These are phyloP conservation scores for Trichosporon coremiiforme DNA, from an alignment of 1,284 basidiomycete genomes.

Conservation along the genomic window DNA sequence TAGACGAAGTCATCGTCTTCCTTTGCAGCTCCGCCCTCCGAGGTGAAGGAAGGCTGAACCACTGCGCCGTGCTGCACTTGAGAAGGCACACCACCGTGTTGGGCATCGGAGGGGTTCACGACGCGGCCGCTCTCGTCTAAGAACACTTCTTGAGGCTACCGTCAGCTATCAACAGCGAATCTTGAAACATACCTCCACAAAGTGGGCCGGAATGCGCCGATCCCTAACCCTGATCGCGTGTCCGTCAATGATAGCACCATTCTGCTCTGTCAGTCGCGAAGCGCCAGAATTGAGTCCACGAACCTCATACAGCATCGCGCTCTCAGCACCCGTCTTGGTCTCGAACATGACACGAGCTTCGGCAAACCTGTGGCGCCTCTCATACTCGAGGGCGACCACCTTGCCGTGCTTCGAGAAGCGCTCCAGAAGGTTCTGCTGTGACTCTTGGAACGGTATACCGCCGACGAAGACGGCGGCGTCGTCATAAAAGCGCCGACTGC, in stretches of 20 bases:
- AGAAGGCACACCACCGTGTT: neutral
- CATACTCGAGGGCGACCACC: slow-evolving; percentile 46
- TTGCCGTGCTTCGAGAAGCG: slow-evolving; percentile 45
- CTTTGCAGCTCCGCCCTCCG: neutral
- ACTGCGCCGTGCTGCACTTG: neutral
- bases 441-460: slow-evolving; percentile 30
- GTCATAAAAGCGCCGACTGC: slow-evolving; percentile 36
- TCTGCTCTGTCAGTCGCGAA: neutral
- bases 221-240: neutral
- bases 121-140: neutral
- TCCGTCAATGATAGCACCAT: neutral
- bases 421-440: slow-evolving; percentile 30
- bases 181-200: neutral
- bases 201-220: neutral
- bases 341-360: slow-evolving; percentile 43
- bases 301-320: slow-evolving; percentile 43
- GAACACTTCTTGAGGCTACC: neutral
- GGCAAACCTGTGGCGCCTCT: slow-evolving; percentile 27
- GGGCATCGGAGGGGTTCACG: neutral
- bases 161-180: neutral
- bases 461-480: slow-evolving; percentile 42
- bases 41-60: neutral
- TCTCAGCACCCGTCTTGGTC: slow-evolving; percentile 29
- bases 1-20: neutral
- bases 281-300: neutral